A percentile compares a stretch with the other conserved stretches of the same genome.
Evolutionary conservation across 75 land plant species (phyloP).

Genomic region (Cupressus sempervirens): DNA sequence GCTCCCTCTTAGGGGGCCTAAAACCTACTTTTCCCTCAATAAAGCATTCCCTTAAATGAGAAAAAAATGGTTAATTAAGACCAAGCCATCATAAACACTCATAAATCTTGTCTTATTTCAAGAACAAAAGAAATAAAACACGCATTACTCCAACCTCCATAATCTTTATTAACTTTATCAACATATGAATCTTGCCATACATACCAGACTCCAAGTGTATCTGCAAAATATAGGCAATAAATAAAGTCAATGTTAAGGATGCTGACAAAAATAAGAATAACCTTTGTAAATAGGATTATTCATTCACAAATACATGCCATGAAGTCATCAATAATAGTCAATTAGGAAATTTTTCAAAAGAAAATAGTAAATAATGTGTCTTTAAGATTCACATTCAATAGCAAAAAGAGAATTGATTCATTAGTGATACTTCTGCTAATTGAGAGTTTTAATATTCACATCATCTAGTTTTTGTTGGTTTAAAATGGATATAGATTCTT

Average conservation of each 20-base stretch:
- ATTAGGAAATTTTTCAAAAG: not conserved
- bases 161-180: too few relatives aligned
- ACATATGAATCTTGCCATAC: too few relatives aligned
- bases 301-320: too few relatives aligned
- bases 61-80: not conserved
- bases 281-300: too few relatives aligned
- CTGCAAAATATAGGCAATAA: too few relatives aligned
- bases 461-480: not conserved
- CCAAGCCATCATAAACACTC: not conserved
- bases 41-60: constrained; percentile 22
- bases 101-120: not conserved
- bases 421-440: not conserved
- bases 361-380: not conserved
- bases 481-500: not conserved
- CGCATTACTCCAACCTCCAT: constrained; percentile 7
- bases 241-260: too few relatives aligned
- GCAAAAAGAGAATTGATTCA: too few relatives aligned
- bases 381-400: too few relatives aligned
- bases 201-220: too few relatives aligned
- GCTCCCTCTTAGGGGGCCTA: constrained; percentile 32
- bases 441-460: not conserved
- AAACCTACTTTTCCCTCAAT: constrained; percentile 29
- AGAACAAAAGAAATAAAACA: not conserved
- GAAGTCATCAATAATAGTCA: not conserved
- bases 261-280: too few relatives aligned